These are phyloP conservation scores for Nothomitra cinnamomea DNA, from an alignment of 2,329 filamentous ascomycete genomes.

Conservation along the genomic window DNA sequence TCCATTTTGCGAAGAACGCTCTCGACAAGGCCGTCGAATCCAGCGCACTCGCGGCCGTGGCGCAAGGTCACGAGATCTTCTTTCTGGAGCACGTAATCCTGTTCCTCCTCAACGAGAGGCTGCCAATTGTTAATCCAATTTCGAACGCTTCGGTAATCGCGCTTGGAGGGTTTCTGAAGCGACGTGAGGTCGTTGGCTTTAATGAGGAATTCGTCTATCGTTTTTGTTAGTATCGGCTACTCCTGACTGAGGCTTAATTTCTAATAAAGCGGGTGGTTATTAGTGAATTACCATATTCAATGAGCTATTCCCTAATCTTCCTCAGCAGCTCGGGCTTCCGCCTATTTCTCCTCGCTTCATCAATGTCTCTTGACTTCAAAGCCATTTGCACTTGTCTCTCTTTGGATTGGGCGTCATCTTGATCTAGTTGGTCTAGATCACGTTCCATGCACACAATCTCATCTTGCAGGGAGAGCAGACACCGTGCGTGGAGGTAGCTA, in stretches of 20 bases:
- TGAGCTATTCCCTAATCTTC: conserved; percentile 12
- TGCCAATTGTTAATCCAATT: conserved; percentile 21
- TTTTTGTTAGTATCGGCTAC: too few relatives aligned
- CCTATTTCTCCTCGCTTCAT: conserved; percentile 1
- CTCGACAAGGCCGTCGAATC: conserved; percentile 24
- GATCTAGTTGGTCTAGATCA: conserved; percentile 5
- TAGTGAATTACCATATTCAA: conserved; percentile 14
- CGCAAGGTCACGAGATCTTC: conserved; percentile 25
- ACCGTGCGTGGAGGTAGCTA: conserved; percentile 22
- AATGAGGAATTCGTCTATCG: conserved; percentile 21
- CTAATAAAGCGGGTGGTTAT: too few relatives aligned
- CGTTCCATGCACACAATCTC: too few relatives aligned
- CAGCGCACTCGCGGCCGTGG: conserved; percentile 24
- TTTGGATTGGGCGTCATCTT: conserved; percentile 8
- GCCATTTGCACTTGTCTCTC: conserved; percentile 8
- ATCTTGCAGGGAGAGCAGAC: conserved; percentile 16
- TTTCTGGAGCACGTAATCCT: conserved; percentile 22
- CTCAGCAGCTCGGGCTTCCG: conserved; percentile 11
- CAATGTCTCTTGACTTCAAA: not conserved
- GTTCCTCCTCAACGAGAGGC: conserved; percentile 20
- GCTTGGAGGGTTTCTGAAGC: conserved; percentile 22
- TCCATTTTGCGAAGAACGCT: conserved; percentile 17
- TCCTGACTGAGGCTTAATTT: too few relatives aligned
- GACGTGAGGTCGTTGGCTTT: conserved; percentile 21
- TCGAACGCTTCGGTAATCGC: conserved; percentile 23